Evolutionary conservation across 345 rosid species (phyloP), one percentile per base, ranked within the genome.

Genomic region (Populus davidiana): DNA sequence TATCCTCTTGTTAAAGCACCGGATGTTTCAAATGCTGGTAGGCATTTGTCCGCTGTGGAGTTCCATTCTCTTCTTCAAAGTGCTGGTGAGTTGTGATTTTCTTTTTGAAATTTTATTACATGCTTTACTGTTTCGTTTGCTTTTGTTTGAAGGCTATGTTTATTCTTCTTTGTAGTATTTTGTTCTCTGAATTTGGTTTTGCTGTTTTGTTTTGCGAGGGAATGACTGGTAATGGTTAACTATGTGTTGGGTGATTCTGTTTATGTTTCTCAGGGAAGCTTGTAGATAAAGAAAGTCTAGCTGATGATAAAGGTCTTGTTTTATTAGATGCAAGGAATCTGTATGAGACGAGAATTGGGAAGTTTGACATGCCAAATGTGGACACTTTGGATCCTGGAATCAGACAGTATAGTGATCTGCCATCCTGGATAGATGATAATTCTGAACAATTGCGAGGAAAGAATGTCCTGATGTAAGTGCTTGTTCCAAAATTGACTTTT

Each of bases 381-480:
- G 92, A 92, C 81, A 93, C 98, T 41, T 83, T 96, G 80, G 97
- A 90, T 84, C 98, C 98, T 11, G 82, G 75, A 73, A 93, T 91
- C 84, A 90, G 99, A 82, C 98, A 96, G 87, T 93, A 91, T 76
- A 93, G 99, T 70, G 99, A 93, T 82, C 87, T 96, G 78, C 88
- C 94, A 44, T 81, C 88, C 31, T 95, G 98, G 98, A 91, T 95
- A 81, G 97, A 95, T 82, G 81, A 83, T 81, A 87, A 92, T 80
- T 77, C 96, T 0, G 93, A 93, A 74, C 78, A 75, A 67, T 65
- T 95, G 89, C 85, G 79, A 71, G 98, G 96, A 16, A 91, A 89
- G 81, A 70, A 80, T 62, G 90, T 96, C 43, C 98, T 93, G 76
- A 93, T 96, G 99, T 92, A 84, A 84, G 89, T 72, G 39, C 49